Evolutionary conservation across 352 stramenopile genomes (phyloP).

Genomic region (Phytophthora boehmeriae): DNA sequence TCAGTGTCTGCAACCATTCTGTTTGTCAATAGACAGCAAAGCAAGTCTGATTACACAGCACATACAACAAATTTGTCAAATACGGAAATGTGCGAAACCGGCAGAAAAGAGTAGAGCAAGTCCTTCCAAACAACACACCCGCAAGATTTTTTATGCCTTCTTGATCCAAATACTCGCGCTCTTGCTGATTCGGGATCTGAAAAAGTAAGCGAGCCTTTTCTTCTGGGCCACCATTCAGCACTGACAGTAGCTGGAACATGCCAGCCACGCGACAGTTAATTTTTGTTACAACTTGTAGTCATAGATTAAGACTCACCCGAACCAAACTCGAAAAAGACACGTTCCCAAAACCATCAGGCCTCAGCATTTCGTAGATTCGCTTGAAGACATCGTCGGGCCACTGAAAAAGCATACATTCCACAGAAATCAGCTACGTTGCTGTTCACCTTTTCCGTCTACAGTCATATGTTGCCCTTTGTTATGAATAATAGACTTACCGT

Average conservation of each 20-base stretch:
- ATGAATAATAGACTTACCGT: constrained; percentile 30
- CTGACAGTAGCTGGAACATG: constrained; percentile 41
- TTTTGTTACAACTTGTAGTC: neutral
- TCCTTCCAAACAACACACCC: constrained; percentile 31
- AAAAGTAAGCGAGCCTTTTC: constrained; percentile 68
- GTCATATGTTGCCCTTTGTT: neutral
- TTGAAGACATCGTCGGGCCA: constrained; percentile 50
- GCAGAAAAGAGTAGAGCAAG: constrained; percentile 1
- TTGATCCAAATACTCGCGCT: constrained; percentile 38
- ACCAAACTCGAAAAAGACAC: constrained; percentile 65
- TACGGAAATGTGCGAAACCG: neutral
- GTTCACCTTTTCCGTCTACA: neutral
- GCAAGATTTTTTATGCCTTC: constrained; percentile 50
- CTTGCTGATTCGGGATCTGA: constrained; percentile 35
- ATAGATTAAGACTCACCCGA: constrained; percentile 39
- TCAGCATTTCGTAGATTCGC: constrained; percentile 52
- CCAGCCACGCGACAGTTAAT: neutral
- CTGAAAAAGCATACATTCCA: constrained; percentile 22
- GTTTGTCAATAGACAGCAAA: constrained; percentile 57
- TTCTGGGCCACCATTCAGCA: constrained; percentile 47
- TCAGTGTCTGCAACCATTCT: constrained; percentile 36
- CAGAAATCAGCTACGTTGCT: neutral
- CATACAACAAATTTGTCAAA: neutral
- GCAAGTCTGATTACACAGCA: constrained; percentile 38
- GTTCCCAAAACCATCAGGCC: constrained; percentile 65